These are phyloP conservation scores for Sporobolus alterniflorus DNA, from an alignment of 202 grass and related monocot species.

Conservation along the genomic window DNA sequence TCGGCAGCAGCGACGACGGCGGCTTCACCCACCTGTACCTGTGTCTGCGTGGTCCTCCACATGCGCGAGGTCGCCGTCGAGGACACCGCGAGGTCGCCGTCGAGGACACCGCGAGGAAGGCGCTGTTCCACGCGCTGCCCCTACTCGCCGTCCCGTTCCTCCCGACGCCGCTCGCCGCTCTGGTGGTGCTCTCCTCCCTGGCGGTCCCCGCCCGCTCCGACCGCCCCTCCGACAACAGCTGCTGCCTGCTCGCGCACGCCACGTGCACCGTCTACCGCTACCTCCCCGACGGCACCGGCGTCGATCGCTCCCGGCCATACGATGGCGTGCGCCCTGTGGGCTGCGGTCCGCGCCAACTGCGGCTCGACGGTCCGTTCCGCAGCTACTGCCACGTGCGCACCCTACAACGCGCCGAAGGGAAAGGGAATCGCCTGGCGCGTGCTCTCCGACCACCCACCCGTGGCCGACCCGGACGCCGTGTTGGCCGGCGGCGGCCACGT, in stretches of 20 bases:
- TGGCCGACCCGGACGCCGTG: not conserved
- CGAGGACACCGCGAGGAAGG: no score
- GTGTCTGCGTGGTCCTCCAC: no score
- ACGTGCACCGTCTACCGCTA: not conserved
- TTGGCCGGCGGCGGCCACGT: not conserved
- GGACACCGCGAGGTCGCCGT: no score
- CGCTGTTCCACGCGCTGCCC: no score
- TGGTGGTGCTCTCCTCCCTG: not conserved
- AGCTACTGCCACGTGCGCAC: not conserved
- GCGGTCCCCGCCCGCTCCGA: not conserved
- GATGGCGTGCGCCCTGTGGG: not conserved
- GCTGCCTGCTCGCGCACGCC: not conserved
- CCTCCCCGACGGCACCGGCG: not conserved
- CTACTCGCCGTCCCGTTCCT: no score
- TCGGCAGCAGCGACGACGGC: no score
- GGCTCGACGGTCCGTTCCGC: not conserved
- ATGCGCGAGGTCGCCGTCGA: no score
- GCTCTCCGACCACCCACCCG: not conserved
- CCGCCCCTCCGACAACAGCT: not conserved
- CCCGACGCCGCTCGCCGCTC: no score
- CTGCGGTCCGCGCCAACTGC: not conserved
- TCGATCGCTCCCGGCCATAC: not conserved
- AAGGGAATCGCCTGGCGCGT: not conserved
- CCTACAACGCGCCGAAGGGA: not conserved
- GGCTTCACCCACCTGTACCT: no score